Base-by-base conservation (phyloP, 208 protist genomes). In the Crithidia mellificae region DNA sequence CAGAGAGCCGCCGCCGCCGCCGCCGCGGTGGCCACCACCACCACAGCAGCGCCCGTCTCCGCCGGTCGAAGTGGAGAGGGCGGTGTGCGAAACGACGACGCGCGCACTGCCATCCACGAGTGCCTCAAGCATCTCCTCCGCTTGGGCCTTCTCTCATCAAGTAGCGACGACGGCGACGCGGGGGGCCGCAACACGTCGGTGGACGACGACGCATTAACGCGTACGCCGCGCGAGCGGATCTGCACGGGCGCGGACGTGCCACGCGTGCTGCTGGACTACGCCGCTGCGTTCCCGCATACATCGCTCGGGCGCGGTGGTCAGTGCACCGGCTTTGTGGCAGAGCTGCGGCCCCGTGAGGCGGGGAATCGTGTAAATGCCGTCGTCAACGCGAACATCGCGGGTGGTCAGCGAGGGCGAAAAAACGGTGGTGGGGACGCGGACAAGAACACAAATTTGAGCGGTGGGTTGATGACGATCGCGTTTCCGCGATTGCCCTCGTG, bases 401-500 rank as follows among this genome's bases (percentile, higher is more conserved):
- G 41, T 6, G 14, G 3, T 46, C 41, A 15, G 41, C 41, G 15
- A 46, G 14, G 41, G 17, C 17, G 14, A n/a, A n/a, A n/a, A n/a
- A n/a, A n/a, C n/a, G n/a, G n/a, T n/a, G n/a, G n/a, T n/a, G n/a
- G n/a, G n/a, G n/a, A n/a, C n/a, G n/a, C n/a, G n/a, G n/a, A n/a
- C n/a, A n/a, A n/a, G n/a, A n/a, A n/a, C n/a, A n/a, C n/a, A n/a
- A n/a, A n/a, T n/a, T n/a, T n/a, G n/a, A n/a, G n/a, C n/a, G n/a
- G n/a, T n/a, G n/a, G n/a, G n/a, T n/a, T n/a, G n/a, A n/a, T n/a
- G n/a, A n/a, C 8, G 4, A 15, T 62, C 17, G 41, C 56, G 41
- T 62, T 32, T 34, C 56, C 56, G 34, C 55, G 55, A n/a, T 25
- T 71, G 53, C 65, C 65, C 34, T 29, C 34, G 32, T 71, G 55